These are phyloP conservation scores for Trichosporon sp. DNA, from an alignment of 1,284 basidiomycete genomes.

Conservation along the genomic window DNA sequence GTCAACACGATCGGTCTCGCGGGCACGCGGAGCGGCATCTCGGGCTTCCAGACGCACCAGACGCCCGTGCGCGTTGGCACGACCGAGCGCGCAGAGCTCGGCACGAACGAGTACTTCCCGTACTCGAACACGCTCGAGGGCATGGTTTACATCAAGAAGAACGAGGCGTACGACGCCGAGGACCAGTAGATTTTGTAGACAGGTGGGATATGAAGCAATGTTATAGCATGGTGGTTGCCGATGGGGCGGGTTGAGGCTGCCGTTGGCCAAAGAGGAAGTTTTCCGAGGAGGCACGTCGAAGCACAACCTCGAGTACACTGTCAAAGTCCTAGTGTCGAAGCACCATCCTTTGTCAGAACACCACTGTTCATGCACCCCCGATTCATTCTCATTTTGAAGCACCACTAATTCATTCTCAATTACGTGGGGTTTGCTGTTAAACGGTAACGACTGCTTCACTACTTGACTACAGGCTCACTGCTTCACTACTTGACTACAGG, in stretches of 20 bases:
- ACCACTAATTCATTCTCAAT: no score
- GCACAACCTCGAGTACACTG: no score
- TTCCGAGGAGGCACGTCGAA: no score
- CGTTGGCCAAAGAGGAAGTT: no score
- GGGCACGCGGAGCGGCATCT: slow-evolving; percentile 46
- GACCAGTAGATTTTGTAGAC: slow-evolving; percentile 25
- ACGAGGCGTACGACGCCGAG: slow-evolving; percentile 48
- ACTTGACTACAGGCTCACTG: no score
- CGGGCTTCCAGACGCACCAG: slow-evolving; percentile 85
- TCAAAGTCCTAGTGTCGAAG: no score
- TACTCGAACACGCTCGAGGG: slow-evolving; percentile 85
- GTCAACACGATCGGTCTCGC: slow-evolving; percentile 50
- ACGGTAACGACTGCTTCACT: no score
- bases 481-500: no score
- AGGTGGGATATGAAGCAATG: slow-evolving; percentile 1
- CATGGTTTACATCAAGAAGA: slow-evolving; percentile 76
- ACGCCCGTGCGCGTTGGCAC: slow-evolving; percentile 93
- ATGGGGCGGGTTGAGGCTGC: neutral
- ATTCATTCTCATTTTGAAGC: no score
- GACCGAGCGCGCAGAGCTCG: slow-evolving; percentile 88
- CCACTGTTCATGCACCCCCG: no score
- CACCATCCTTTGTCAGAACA: no score
- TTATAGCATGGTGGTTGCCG: neutral
- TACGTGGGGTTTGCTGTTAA: no score
- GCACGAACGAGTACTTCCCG: slow-evolving; percentile 93